Conservation (phyloP, 2,329 filamentous ascomycete species). For the Cryphonectria nitschkei region DNA sequence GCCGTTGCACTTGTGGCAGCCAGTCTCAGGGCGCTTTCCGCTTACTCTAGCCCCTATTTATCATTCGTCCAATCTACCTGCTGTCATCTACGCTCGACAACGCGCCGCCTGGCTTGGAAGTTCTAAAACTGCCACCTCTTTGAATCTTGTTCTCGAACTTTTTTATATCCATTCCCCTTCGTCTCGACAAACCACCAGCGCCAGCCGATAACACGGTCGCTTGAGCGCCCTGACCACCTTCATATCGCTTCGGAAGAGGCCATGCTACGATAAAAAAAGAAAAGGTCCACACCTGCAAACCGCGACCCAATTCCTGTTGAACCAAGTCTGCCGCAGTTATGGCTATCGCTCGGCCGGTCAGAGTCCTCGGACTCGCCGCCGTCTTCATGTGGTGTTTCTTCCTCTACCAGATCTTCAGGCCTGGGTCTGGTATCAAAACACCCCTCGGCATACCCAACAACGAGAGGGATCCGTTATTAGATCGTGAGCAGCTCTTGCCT, state of each 20-base stretch:
- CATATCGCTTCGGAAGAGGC: conserved; percentile 20
- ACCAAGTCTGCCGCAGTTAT: conserved; percentile 53
- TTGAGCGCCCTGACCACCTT: conserved; percentile 19
- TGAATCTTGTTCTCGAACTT: conserved; percentile 15
- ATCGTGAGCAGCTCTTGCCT: conserved; percentile 64
- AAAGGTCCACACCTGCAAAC: not conserved
- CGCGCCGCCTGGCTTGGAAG: not conserved
- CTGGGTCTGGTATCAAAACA: conserved; percentile 47
- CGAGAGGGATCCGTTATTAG: conserved; percentile 81
- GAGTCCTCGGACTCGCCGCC: conserved; percentile 74
- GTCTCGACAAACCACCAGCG: conserved; percentile 21
- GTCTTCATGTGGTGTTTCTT: conserved; percentile 78
- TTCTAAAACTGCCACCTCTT: conserved; percentile 17
- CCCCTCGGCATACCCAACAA: conserved; percentile 46
- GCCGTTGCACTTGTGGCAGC: not conserved
- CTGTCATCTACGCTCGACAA: conserved; percentile 5
- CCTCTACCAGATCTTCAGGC: conserved; percentile 73
- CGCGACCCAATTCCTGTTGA: not conserved
- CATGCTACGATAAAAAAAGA: conserved; percentile 26
- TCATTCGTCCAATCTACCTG: not conserved
- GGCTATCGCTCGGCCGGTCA: conserved; percentile 84
- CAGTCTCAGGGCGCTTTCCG: not conserved
- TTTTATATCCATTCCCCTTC: not conserved
- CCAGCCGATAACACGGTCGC: conserved; percentile 11
- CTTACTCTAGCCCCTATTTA: conserved; percentile 1